Evolutionary conservation across 2,329 filamentous ascomycete genomes (phyloP).

Genomic region (Neurospora sp.): DNA sequence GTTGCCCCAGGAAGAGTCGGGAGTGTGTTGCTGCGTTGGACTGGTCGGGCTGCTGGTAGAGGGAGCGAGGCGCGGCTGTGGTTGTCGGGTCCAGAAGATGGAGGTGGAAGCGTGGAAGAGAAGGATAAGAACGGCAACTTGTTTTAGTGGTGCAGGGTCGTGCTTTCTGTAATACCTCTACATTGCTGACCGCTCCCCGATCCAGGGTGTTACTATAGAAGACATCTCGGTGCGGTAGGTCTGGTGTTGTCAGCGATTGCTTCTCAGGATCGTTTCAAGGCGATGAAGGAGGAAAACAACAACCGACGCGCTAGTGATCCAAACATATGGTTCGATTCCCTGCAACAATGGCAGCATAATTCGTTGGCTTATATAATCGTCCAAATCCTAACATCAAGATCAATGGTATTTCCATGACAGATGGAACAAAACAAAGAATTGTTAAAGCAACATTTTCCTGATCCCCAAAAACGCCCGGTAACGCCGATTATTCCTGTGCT

Average conservation of each 20-base stretch:
- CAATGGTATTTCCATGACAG: constrained; percentile 1
- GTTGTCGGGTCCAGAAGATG: background rate
- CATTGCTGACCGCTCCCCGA: background rate
- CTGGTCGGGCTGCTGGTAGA: background rate
- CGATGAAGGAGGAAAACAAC: background rate
- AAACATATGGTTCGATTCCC: background rate
- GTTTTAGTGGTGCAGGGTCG: background rate
- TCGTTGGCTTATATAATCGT: background rate
- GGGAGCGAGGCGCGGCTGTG: background rate
- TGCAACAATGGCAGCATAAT: background rate
- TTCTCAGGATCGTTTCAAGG: background rate
- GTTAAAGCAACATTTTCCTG: background rate
- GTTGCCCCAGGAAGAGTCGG: background rate
- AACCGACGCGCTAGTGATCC: background rate
- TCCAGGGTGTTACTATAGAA: background rate
- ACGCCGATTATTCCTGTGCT: constrained; percentile 3
- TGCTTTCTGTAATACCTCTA: background rate
- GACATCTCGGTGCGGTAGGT: background rate
- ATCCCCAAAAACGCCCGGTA: constrained; percentile 9
- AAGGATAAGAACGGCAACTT: background rate
- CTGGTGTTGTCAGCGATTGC: background rate
- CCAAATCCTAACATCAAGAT: background rate
- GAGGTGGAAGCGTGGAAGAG: background rate
- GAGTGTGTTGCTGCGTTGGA: background rate
- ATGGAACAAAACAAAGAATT: background rate